These are phyloP conservation scores for Sporothrix dimorphospora DNA, from an alignment of 2,329 filamentous ascomycete genomes.

Conservation along the genomic window DNA sequence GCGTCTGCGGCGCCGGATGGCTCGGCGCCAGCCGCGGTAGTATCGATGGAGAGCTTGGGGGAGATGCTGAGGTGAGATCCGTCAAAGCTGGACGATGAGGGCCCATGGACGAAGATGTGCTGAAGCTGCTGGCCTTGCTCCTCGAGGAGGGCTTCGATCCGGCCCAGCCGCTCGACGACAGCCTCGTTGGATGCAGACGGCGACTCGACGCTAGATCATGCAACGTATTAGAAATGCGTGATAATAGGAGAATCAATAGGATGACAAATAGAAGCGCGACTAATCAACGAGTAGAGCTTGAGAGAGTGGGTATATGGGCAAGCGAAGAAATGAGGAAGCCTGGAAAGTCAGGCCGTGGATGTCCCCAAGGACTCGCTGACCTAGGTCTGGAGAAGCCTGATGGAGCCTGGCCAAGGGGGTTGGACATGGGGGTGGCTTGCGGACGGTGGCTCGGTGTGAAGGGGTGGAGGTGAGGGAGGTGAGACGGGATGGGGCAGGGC, in stretches of 20 bases:
- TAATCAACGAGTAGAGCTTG: neutral
- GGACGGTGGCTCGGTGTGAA: neutral
- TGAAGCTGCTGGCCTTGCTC: conserved; percentile 29
- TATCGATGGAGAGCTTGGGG: conserved; percentile 5
- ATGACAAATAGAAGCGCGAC: neutral
- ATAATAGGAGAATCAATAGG: neutral
- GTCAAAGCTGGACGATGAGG: neutral
- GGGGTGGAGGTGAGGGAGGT: conserved; percentile 10
- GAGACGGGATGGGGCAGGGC: neutral
- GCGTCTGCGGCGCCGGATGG: neutral
- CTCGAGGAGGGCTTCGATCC: conserved; percentile 43
- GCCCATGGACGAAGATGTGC: neutral
- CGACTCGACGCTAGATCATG: conserved; percentile 24
- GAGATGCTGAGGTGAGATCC: conserved; percentile 5
- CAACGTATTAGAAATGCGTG: neutral
- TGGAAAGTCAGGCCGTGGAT: neutral
- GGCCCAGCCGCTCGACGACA: conserved; percentile 44
- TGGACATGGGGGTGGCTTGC: neutral
- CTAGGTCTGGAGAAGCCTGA: neutral
- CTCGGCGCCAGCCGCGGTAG: neutral
- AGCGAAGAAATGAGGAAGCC: neutral
- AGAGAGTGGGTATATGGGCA: neutral
- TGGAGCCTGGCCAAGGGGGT: neutral
- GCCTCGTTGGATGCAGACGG: conserved; percentile 36
- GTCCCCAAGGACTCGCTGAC: neutral